These are phyloP conservation scores for Periconia sp. DNA, from an alignment of 2,329 filamentous ascomycete species.

Conservation along the genomic window DNA sequence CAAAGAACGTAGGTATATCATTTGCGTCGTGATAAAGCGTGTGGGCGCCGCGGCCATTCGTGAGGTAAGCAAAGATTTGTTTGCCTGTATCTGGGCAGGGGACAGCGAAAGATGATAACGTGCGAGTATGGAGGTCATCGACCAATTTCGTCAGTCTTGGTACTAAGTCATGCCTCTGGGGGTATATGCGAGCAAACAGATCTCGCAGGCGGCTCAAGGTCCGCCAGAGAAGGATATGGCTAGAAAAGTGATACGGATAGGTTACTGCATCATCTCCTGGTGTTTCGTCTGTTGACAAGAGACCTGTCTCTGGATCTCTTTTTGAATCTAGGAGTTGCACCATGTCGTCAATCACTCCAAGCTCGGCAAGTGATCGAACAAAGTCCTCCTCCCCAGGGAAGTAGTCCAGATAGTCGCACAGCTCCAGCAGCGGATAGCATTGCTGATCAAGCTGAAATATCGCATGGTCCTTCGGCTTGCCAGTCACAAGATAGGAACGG, in stretches of 20 bases:
- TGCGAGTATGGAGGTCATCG: neutral
- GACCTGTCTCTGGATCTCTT: slow-evolving; percentile 3
- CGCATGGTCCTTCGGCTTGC: slow-evolving; percentile 12
- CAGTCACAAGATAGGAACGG: slow-evolving; percentile 16
- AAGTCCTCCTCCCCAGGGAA: slow-evolving; percentile 11
- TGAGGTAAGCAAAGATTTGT: slow-evolving; percentile 12
- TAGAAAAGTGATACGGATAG: slow-evolving; percentile 17
- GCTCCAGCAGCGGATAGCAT: slow-evolving; percentile 15
- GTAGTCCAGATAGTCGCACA: slow-evolving; percentile 13
- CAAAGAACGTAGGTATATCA: slow-evolving; percentile 14
- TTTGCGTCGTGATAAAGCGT: slow-evolving; percentile 17
- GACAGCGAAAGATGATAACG: slow-evolving; percentile 4
- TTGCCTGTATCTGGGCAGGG: neutral
- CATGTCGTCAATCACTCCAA: slow-evolving; percentile 3
- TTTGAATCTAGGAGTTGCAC: slow-evolving; percentile 9
- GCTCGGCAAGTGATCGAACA: neutral
- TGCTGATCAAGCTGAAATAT: slow-evolving; percentile 17
- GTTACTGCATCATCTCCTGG: slow-evolving; percentile 16
- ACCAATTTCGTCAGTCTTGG: neutral
- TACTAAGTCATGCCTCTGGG: neutral
- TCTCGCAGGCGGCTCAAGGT: slow-evolving; percentile 8
- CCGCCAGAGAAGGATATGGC: slow-evolving; percentile 15
- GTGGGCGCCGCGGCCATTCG: slow-evolving; percentile 5
- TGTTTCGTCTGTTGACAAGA: slow-evolving; percentile 17
- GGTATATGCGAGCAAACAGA: slow-evolving; percentile 1